These are phyloP conservation scores for Globisporangium echinulatum DNA, from an alignment of 352 stramenopile genomes.

Conservation along the genomic window DNA sequence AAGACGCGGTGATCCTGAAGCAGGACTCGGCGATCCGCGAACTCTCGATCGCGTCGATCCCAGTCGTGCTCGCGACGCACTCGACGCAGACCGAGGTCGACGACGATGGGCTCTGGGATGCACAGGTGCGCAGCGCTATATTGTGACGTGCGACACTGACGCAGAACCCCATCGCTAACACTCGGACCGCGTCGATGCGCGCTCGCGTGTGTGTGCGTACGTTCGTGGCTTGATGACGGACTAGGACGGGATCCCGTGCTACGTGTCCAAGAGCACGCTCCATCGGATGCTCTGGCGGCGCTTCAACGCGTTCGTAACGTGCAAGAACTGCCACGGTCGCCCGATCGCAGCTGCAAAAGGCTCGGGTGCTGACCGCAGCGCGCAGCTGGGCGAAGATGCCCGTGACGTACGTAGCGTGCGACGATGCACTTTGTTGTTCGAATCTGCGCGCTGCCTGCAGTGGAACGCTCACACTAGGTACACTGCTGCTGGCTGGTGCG, in stretches of 20 bases:
- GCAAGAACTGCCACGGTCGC: conserved; percentile 59
- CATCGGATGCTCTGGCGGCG: conserved; percentile 55
- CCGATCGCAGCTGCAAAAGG: conserved; percentile 23
- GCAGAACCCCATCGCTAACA: neutral
- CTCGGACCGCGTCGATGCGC: neutral
- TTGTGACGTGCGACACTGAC: too few species aligned
- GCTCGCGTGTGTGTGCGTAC: neutral
- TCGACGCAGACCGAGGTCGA: conserved; percentile 58
- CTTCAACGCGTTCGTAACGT: conserved; percentile 64
- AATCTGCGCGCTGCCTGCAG: neutral
- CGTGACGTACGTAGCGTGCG: conserved; percentile 14
- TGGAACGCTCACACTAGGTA: too few species aligned
- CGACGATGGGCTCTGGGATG: conserved; percentile 69
- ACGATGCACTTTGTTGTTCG: neutral
- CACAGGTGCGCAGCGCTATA: conserved; percentile 21
- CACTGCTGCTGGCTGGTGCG: neutral
- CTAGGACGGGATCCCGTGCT: conserved; percentile 54
- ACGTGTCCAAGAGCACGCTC: conserved; percentile 40
- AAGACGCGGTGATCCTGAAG: conserved; percentile 39
- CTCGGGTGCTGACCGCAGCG: neutral
- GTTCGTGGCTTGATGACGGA: too few species aligned
- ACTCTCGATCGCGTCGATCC: conserved; percentile 26
- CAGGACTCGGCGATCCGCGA: conserved; percentile 38
- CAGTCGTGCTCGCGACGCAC: conserved; percentile 8
- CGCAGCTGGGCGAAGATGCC: conserved; percentile 4